Evolutionary conservation across 306 rosid species (phyloP), one percentile per base, ranked within the genome.

Genomic region (Citrullus colocynthis): DNA sequence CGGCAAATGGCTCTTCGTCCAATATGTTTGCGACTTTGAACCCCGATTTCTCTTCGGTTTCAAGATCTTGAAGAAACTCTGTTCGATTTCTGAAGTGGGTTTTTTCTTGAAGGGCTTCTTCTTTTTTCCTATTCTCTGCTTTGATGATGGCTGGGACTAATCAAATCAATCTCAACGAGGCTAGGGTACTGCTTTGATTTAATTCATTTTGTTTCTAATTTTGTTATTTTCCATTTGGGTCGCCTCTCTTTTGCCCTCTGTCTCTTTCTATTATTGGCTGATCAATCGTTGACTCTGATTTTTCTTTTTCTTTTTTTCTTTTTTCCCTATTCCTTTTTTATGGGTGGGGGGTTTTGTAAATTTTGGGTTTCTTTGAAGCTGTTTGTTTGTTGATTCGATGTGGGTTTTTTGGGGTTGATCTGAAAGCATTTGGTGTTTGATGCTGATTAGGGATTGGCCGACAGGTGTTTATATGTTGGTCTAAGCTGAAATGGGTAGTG

Each of bases 91-190:
- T 61, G 10, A 61, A 30, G 0, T 56, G 3, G 58, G 6, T 44
- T 48, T 41, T 24, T 42, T 5, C 57, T 52, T 52, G 20, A 52
- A 13, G 49, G 1, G 49, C 39, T 67, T n/a, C 41, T 17, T 36
- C 2, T 32, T 17, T 1, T 65, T 65, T 32, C 36, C 48, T 65
- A 18, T 32, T 34, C 42, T 55, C 37, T 20, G 71, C 51, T 76
- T 85, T 55, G 17, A 41, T 82, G 77, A 92, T 92, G 97, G 92
- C 90, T 63, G 97, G 88, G 66, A 84, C 82, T 81, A 85, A 87
- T 77, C 89, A 90, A 81, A 85, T 89, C 80, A 85, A 92, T 84
- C 80, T 86, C 82, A 90, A 77, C 56, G 97, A 92, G 67, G 90
- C 97, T 60, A 90, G 49, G 96, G 97, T 55, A 55, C 59, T 90